These are phyloP conservation scores for Hyaloscypha bicolor DNA, from an alignment of 495 filamentous ascomycete genomes.

Conservation along the genomic window DNA sequence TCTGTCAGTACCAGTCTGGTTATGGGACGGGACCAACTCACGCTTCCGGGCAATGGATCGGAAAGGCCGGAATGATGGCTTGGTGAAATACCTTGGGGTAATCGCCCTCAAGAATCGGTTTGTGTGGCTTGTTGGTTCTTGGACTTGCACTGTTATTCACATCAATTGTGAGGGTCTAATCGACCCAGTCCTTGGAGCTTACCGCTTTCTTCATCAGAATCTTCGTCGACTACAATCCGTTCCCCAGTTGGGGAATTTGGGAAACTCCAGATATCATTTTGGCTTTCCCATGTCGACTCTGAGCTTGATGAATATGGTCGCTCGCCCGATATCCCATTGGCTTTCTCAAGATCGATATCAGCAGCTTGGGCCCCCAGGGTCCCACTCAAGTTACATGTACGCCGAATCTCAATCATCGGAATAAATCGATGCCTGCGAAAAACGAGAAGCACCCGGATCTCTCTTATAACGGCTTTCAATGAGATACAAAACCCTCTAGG, in stretches of 20 bases:
- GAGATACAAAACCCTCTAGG: too few relatives aligned
- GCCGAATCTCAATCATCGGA: too few relatives aligned
- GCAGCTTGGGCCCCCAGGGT: too few relatives aligned
- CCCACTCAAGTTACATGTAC: too few relatives aligned
- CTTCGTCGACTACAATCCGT: slow-evolving; percentile 11
- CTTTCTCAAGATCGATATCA: slow-evolving; percentile 18
- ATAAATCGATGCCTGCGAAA: too few relatives aligned
- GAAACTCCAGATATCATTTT: slow-evolving; percentile 5
- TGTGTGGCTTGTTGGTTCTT: neutral
- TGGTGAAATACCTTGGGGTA: neutral
- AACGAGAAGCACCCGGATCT: too few relatives aligned
- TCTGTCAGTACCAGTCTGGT: neutral
- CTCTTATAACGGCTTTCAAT: too few relatives aligned
- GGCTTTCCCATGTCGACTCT: slow-evolving; percentile 17
- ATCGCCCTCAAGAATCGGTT: slow-evolving; percentile 7
- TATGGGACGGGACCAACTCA: too few relatives aligned
- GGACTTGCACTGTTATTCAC: neutral
- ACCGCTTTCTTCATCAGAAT: slow-evolving; percentile 16
- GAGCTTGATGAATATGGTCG: slow-evolving; percentile 11
- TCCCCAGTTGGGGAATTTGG: slow-evolving; percentile 4
- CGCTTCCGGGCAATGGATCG: slow-evolving; percentile 14
- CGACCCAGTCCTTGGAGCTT: neutral
- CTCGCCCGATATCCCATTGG: neutral
- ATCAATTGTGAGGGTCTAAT: neutral
- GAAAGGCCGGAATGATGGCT: slow-evolving; percentile 1